Base-by-base conservation (phyloP, 2,329 filamentous ascomycete genomes). In the Cladophialophora chaetospira region DNA sequence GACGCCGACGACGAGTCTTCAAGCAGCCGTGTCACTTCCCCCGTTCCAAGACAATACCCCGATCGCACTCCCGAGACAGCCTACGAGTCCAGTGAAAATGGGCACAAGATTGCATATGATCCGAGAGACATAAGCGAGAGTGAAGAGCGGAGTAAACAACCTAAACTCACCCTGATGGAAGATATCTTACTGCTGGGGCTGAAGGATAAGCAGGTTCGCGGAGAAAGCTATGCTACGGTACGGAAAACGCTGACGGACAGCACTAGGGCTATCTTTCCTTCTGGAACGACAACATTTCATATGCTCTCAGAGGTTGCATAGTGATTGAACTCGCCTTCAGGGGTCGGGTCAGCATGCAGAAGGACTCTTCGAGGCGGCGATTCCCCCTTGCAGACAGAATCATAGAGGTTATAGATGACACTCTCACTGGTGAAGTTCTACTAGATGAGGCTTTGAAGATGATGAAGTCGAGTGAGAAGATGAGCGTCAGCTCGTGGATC, bases 241-340 rank as follows among this genome's bases (percentile, higher is more conserved):
- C 15, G 40, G 33, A 6, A 11, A 42, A 51, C 33, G 33, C 26
- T 57, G 38, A 54, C 40, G n/a, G 4, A 25, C 33, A n/a, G 17
- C 10, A 13, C 47, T 71, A 96, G 91, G 94, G 94, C 65, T 97
- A 99, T 72, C 86, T 99, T 63, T 97, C 93, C 26, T 99, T 99
- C 77, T 99, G 94, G 94, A 99, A 99, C 77, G 94, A 99, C 77
- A 99, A 99, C 78, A 99, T 99, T 70, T 97, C 92, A 59, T 99
- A 99, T 74, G 94, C 94, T 64, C 82, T 99, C 62, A 87, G 94
- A 73, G 94, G 94, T 71, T 99, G 94, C 77, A 99, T 99, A 72
- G 94, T 99, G 66, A 90, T 97, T 75, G 94, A 99, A 76, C 80
- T 99, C 68, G 94, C 94, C 62, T 96, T 99, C 77, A 84, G 94